Evolutionary conservation across 768 basidiomycete genomes (phyloP).

Genomic region (Podaxis rugospora): DNA sequence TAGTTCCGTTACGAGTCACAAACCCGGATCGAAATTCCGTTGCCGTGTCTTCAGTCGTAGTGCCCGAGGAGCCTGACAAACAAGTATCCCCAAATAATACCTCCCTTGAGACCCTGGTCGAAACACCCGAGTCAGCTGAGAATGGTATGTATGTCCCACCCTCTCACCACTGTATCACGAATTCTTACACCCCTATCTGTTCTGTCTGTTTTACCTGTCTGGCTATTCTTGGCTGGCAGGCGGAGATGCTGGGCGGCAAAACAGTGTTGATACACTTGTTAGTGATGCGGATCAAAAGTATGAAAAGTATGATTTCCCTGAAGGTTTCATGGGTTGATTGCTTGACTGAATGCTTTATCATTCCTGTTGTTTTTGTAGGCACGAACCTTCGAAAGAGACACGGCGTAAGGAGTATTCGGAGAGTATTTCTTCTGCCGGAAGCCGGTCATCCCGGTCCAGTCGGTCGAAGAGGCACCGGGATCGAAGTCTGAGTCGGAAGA

Average conservation of each 20-base stretch:
- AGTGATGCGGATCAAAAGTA: constrained; percentile 11
- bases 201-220: not conserved
- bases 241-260: constrained; percentile 6
- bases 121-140: constrained; percentile 11
- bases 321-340: not conserved
- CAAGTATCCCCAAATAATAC: not conserved
- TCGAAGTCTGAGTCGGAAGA: constrained; percentile 4
- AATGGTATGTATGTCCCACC: constrained; percentile 10
- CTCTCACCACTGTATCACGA: not conserved
- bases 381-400: constrained; percentile 12
- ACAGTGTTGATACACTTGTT: constrained; percentile 8
- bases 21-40: constrained; percentile 32
- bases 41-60: constrained; percentile 5
- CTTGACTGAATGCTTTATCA: constrained; percentile 1
- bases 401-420: constrained; percentile 16
- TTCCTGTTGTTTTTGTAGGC: constrained; percentile 11
- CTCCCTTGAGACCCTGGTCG: constrained; percentile 5
- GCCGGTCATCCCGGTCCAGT: constrained; percentile 25
- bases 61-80: constrained; percentile 27
- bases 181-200: not conserved
- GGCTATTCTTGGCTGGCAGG: not conserved
- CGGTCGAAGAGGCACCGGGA: constrained; percentile 17
- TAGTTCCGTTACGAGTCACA: constrained; percentile 35
- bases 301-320: not conserved
- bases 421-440: constrained; percentile 23